Base-by-base conservation (phyloP, 2,329 filamentous ascomycete species). In the Diplodia intermedia region DNA sequence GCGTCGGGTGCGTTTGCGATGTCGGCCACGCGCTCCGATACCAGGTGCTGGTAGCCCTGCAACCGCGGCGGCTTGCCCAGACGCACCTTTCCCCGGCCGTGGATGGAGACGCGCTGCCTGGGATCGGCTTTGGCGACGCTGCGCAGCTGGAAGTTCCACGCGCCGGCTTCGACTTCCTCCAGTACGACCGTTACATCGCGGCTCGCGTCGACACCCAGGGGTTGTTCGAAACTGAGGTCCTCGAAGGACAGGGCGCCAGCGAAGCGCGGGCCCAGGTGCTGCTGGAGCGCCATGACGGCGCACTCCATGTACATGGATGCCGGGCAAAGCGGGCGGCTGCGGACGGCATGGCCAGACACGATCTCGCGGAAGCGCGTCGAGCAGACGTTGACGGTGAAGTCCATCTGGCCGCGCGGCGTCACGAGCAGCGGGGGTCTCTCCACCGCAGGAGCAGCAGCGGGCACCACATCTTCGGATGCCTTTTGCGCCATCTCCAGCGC, bases 291-390 rank as follows among this genome's bases (percentile, higher is more conserved):
- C 72, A 71, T 72, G 29, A 65, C 67, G 31, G 60, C 69, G 20
- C 68, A 73, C 57, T 73, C 72, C 70, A 73, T 70, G 36, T 73
- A 71, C 71, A 73, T 69, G 6, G 72, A 69, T 20, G 72, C 71
- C 3, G 72, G 72, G 33, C 70, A 73, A 7, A 73, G 69, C 23
- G 71, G 69, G 2, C 66, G 67, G 18, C 67, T 56, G 9, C 68
- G 65, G 26, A 73, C 71, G 18, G 70, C 71, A 65, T 73, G 72
- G 14, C 71, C 72, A 12, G 54, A 62, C 20, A 72, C 69, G 33
- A 71, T 55, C n/a, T 69, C 52, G 5, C 50, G 54, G 43, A 72
- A 72, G 4, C 70, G 43, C 6, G 49, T 9, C 6, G 38, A 67
- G 20, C 38, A 68, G 15, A 62, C 66, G 43, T 72, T 65, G 66